Evolutionary conservation across 441 rosid species (phyloP), one percentile per base, ranked within the genome.

Genomic region (Rhodomyrtus psidioides): DNA sequence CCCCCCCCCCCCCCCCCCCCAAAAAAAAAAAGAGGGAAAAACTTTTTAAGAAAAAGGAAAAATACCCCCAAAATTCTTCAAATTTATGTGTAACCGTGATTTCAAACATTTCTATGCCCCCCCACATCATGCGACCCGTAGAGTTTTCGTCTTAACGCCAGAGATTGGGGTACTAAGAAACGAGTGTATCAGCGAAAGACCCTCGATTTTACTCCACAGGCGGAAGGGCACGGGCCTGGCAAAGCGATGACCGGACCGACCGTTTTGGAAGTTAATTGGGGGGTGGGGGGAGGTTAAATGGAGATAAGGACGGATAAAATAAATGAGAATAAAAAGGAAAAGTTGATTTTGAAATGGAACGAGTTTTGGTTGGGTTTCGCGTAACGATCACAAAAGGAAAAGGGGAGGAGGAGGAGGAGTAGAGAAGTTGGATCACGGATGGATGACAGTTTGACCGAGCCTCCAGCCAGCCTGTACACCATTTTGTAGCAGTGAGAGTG

Each of bases 381-480:
- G 74, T 59, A 34, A 46, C 55, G 16, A 51, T 83, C 85, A 60
- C 75, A 39, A 49, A 57, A 60, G 75, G 30, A 34, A 34, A 34
- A 34, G 7, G 2, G 12, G 2, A 3, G 56, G 28, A 5, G 6
- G 54, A 5, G 16, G 44, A 21, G 44, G 53, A 49, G 53, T 13
- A 49, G 53, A 49, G 44, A 82, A 17, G 75, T 44, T 26, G 59
- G 83, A 53, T 81, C 55, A 49, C 83, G 83, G 42, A 82, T 12
- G 57, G 56, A 53, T 49, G 58, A 21, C 44, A 53, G 88, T 91
- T 92, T 93, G 94, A 93, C 95, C 87, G 44, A 82, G 88, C 79
- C 46, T 34, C 24, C 23, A 65, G 79, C 88, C 95, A 92, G 94
- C 90, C 95, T 93, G 95, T 91, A 90, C 57, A 84, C 90, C 94